Conservation (phyloP, 2,329 filamentous ascomycete genomes). For the Colletotrichum acutatum region DNA sequence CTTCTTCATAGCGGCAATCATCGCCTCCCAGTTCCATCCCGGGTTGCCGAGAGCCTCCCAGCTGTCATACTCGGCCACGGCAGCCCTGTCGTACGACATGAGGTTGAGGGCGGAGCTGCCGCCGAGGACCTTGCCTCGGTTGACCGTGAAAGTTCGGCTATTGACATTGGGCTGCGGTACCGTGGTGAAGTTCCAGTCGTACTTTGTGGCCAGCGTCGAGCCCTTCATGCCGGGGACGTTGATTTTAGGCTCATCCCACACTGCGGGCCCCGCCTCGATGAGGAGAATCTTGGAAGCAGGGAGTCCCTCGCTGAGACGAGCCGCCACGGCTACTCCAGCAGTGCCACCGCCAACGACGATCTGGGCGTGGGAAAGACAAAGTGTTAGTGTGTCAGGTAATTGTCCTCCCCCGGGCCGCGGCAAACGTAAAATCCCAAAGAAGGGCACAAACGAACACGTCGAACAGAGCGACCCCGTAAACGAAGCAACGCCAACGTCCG, state of each 20-base stretch:
- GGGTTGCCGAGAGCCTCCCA: constrained; percentile 48
- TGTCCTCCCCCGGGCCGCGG: background rate
- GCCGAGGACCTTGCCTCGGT: constrained; percentile 57
- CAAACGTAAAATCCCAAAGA: background rate
- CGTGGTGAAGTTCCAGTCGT: constrained; percentile 54
- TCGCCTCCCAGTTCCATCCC: constrained; percentile 49
- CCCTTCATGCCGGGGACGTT: constrained; percentile 43
- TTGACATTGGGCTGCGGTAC: constrained; percentile 50
- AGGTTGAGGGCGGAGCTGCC: constrained; percentile 58
- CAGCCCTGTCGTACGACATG: constrained; percentile 47
- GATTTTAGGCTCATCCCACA: constrained; percentile 40
- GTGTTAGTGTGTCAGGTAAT: constrained; percentile 1
- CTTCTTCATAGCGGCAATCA: constrained; percentile 47
- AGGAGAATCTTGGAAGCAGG: constrained; percentile 41
- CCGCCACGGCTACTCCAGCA: constrained; percentile 46
- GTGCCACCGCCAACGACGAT: constrained; percentile 49
- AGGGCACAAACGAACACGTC: background rate
- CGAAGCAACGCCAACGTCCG: background rate
- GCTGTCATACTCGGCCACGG: constrained; percentile 45
- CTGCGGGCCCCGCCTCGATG: constrained; percentile 44
- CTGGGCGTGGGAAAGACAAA: constrained; percentile 6
- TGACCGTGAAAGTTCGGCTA: constrained; percentile 49
- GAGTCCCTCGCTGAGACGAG: constrained; percentile 39
- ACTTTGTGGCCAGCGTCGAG: constrained; percentile 38
- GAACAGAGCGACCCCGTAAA: background rate